These are phyloP conservation scores for Fusarium mangiferae DNA, from an alignment of 2,329 filamentous ascomycete genomes.

Conservation along the genomic window DNA sequence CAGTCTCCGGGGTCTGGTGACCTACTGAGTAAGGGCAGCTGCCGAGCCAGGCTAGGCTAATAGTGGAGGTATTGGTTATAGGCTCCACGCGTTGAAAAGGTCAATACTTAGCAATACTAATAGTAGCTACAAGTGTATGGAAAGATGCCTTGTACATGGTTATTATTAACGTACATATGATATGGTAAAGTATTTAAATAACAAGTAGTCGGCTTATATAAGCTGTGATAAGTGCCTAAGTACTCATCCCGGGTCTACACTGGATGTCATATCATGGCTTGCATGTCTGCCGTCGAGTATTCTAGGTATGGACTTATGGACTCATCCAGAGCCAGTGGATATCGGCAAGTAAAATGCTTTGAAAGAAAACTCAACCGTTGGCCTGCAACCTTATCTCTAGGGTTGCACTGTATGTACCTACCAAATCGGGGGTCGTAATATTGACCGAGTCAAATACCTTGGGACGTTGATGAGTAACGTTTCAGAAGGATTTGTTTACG, in stretches of 20 bases:
- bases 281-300: neutral
- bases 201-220: neutral
- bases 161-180: neutral
- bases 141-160: neutral
- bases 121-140: neutral
- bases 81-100: neutral
- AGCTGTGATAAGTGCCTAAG: neutral
- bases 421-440: neutral
- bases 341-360: conserved; percentile 9
- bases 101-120: neutral
- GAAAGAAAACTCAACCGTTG: neutral
- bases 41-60: conserved; percentile 31
- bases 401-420: conserved; percentile 14
- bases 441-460: neutral
- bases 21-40: conserved; percentile 37
- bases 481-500: conserved; percentile 13
- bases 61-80: conserved; percentile 26
- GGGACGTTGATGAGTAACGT: neutral
- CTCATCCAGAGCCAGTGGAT: conserved; percentile 12
- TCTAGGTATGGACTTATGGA: neutral
- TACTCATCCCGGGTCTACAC: too few species aligned
- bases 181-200: neutral
- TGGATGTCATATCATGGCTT: neutral
- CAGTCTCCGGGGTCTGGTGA: conserved; percentile 35
- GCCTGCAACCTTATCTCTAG: conserved; percentile 12